phyloP scores from a whole-genome alignment of 352 stramenopile species.

The Globisporangium paddicum region DNA sequence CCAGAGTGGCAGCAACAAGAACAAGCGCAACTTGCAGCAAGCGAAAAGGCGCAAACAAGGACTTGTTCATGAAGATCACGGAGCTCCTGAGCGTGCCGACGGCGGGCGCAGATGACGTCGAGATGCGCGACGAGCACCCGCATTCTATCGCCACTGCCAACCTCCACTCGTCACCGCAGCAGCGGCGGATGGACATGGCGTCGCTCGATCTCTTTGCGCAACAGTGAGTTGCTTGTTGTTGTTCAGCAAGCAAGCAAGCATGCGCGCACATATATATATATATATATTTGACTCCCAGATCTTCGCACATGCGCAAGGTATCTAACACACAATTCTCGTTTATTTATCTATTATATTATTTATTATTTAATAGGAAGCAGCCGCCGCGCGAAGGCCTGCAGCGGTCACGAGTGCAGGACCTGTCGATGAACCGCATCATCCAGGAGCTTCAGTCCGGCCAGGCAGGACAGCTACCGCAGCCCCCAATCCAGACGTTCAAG shows the following conservation, averaged over 20 bases:
- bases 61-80: slow-evolving; percentile 35
- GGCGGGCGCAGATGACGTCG: slow-evolving; percentile 2
- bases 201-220: slow-evolving; percentile 41
- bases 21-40: too few relatives aligned
- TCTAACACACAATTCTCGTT: too few relatives aligned
- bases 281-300: neutral
- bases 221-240: slow-evolving; percentile 19
- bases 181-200: slow-evolving; percentile 44
- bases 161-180: neutral
- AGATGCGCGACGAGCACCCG: neutral
- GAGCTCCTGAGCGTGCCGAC: slow-evolving; percentile 27
- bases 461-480: slow-evolving; percentile 1
- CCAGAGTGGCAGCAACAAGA: too few relatives aligned
- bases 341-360: neutral
- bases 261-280: too few relatives aligned
- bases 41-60: too few relatives aligned
- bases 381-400: slow-evolving; percentile 9
- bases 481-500: neutral
- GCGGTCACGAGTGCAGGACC: slow-evolving; percentile 11
- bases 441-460: slow-evolving; percentile 22
- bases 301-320: neutral
- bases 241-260: neutral
- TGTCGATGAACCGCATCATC: slow-evolving; percentile 52
- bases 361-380: neutral
- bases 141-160: neutral